These are phyloP conservation scores for Beauveria sp. DNA, from an alignment of 2,329 filamentous ascomycete genomes.

Conservation along the genomic window DNA sequence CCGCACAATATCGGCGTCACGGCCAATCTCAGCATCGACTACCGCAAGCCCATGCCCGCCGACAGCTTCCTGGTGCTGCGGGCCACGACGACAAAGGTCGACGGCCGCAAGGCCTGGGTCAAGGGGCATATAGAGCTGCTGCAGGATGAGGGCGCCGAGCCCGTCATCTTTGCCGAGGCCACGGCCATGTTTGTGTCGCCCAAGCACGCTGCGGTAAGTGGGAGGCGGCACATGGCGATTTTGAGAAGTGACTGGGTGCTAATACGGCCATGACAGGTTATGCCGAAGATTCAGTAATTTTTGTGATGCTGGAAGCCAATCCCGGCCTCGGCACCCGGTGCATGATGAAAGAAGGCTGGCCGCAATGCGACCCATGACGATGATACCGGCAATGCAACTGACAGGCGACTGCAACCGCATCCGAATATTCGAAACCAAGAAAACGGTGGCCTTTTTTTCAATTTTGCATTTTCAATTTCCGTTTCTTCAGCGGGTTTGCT, in stretches of 20 bases:
- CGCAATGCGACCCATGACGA: neutral
- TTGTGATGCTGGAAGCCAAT: no score
- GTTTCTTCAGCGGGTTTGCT: neutral
- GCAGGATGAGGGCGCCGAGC: conserved; percentile 50
- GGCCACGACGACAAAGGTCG: conserved; percentile 74
- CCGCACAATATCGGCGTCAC: conserved; percentile 83
- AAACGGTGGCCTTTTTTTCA: neutral
- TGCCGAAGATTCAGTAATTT: conserved; percentile 6
- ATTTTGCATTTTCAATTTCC: neutral
- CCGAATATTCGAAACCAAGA: neutral
- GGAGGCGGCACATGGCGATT: neutral
- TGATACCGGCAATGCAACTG: neutral
- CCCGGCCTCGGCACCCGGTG: neutral
- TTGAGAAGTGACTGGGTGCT: neutral
- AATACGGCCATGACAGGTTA: neutral
- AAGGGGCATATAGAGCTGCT: conserved; percentile 79
- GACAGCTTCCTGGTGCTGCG: conserved; percentile 68
- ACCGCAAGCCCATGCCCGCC: conserved; percentile 71
- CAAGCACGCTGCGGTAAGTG: conserved; percentile 65
- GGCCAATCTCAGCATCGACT: conserved; percentile 76
- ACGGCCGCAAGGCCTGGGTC: conserved; percentile 93
- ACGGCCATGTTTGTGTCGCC: conserved; percentile 85
- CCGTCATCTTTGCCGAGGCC: conserved; percentile 68
- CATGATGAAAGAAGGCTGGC: neutral
- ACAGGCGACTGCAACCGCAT: neutral